phyloP scores from a whole-genome alignment of 2,329 filamentous ascomycete genomes.

The Penicillium decumbens region DNA sequence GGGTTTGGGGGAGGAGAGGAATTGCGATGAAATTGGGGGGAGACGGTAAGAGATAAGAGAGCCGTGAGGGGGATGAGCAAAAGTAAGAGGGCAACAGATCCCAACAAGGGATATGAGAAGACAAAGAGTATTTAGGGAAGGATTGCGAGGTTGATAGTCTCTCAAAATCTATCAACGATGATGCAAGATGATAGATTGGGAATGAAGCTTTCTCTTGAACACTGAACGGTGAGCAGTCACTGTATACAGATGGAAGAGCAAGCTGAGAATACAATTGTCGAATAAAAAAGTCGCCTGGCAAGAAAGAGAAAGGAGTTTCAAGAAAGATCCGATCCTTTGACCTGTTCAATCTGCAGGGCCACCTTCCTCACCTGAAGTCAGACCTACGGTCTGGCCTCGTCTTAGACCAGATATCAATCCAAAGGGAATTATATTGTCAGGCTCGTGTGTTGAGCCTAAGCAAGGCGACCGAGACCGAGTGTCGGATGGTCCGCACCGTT shows the following conservation, averaged over 20 bases:
- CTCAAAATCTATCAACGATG: slow-evolving; percentile 24
- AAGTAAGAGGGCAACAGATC: not conserved
- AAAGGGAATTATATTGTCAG: not conserved
- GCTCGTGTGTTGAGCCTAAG: not conserved
- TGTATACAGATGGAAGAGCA: slow-evolving; percentile 34
- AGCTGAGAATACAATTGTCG: slow-evolving; percentile 30
- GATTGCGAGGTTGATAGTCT: slow-evolving; percentile 20
- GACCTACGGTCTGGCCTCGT: slow-evolving; percentile 2
- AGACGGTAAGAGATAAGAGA: slow-evolving; percentile 3
- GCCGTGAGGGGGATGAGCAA: not conserved
- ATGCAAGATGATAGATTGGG: slow-evolving; percentile 25
- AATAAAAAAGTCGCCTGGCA: slow-evolving; percentile 19
- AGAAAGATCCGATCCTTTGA: slow-evolving; percentile 18
- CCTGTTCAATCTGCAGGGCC: slow-evolving; percentile 11
- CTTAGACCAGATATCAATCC: not conserved
- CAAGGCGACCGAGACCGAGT: not conserved
- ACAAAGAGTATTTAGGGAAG: slow-evolving; percentile 13
- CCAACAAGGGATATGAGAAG: not conserved
- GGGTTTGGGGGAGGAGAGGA: not conserved
- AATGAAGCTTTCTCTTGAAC: slow-evolving; percentile 26
- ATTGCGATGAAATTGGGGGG: too few species aligned
- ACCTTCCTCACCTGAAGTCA: slow-evolving; percentile 13
- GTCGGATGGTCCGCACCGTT: not conserved
- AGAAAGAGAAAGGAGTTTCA: slow-evolving; percentile 12
- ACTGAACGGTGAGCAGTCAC: slow-evolving; percentile 26